A percentile compares a stretch with the other conserved stretches of the same genome.
These are phyloP conservation scores for Cadophora luteo-olivacea DNA, from an alignment of 2,329 filamentous ascomycete genomes.

Conservation along the genomic window DNA sequence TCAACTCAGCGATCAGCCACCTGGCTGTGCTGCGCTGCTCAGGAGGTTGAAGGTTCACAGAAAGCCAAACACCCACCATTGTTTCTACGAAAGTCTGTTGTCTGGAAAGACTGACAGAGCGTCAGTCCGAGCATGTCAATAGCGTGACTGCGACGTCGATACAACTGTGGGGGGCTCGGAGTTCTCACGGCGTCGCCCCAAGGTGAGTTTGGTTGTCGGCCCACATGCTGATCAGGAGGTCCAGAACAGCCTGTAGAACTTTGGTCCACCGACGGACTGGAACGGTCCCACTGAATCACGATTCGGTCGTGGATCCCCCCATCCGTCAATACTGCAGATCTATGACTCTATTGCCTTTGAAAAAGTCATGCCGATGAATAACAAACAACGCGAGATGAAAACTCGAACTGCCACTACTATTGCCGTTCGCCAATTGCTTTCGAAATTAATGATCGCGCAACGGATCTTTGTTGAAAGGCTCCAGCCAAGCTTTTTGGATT, in stretches of 20 bases:
- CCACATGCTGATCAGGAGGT: constrained; percentile 20
- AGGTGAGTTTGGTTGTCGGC: constrained; percentile 4
- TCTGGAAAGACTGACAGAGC: constrained; percentile 3
- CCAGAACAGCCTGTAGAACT: constrained; percentile 17
- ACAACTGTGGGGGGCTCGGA: constrained; percentile 5
- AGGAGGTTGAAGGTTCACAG: constrained; percentile 8
- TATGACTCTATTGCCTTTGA: constrained; percentile 7
- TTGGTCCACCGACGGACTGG: constrained; percentile 7
- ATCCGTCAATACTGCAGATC: constrained; percentile 7
- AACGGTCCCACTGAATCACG: constrained; percentile 15
- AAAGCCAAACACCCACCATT: constrained; percentile 15
- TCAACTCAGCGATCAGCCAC: not conserved
- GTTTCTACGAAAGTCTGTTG: constrained; percentile 17
- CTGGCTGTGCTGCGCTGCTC: not conserved
- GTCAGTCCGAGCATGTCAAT: constrained; percentile 10
- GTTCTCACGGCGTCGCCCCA: not conserved
- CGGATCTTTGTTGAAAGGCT: not conserved
- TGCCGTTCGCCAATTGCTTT: not conserved
- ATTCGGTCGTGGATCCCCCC: constrained; percentile 10
- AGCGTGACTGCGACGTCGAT: constrained; percentile 6
- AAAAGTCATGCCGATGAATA: constrained; percentile 16
- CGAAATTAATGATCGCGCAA: not conserved
- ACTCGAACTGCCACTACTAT: not conserved
- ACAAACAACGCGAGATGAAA: not conserved
- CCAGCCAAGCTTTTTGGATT: not conserved